Base-by-base conservation (phyloP, 164 flowering plant species). In the Dillenia turbinata region DNA sequence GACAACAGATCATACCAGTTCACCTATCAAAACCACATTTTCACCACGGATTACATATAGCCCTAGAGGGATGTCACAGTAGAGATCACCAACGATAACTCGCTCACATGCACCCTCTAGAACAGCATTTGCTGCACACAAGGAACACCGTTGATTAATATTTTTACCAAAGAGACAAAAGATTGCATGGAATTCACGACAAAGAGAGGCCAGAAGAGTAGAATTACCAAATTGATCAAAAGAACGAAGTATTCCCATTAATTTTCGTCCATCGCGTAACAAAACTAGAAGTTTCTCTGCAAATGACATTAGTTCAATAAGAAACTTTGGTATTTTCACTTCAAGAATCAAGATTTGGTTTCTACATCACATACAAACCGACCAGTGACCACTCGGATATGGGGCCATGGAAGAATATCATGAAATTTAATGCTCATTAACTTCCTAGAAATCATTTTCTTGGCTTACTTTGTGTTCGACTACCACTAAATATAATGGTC, bases 21-120 rank as follows among this genome's bases (percentile, higher is more conserved):
- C 98, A 8, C 98, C 98, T 55, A 92, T 88, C 53, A 92, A 70
- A 62, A 92, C 98, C 62, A 92, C 98, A 78, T 92, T 92, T 73
- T 92, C 96, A 65, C 98, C 96, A 56, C 98, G 88, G 51, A 92
- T 90, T 44, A 92, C 84, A 74, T 92, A 90, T n/a, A 92, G 79
- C 68, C 98, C 96, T 51, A 92, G 76, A 8, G 89, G 98, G 54
- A 92, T 88, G 71, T 92, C 96, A 71, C 90, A 88, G 57, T 86
- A 92, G 11, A 85, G 83, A 15, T 92, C 91, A 53, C 98, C 96
- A 61, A 92, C 98, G 69, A 92, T 92, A 15, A 88, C 90, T 33
- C 95, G 79, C 66, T 92, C 98, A 63, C 96, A 85, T 17, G 96
- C 96, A 66, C 88, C 93, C 78, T 88, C 96, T 52, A 89, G 86